Percentiles rank a stretch among this genome's conserved stretches.
phyloP scores from a whole-genome alignment of 2,329 filamentous ascomycete species.

The Arthroderma uncinatum region DNA sequence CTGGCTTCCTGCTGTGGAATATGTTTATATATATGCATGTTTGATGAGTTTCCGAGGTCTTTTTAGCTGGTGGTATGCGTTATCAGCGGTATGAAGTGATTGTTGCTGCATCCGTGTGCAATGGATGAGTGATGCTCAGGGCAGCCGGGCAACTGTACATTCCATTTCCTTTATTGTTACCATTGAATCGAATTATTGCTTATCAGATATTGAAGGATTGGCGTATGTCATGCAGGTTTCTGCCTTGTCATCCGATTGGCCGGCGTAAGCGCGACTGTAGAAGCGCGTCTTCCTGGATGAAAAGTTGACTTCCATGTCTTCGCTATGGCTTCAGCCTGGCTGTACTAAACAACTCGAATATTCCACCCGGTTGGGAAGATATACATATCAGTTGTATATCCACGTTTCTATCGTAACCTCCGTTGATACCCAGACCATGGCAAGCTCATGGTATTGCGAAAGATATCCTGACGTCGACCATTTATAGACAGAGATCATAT shows the following conservation, averaged over 20 bases:
- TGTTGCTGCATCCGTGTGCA: too few relatives aligned
- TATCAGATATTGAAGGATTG: too few relatives aligned
- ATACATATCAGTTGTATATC: too few relatives aligned
- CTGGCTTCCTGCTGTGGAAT: not conserved
- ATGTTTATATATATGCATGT: not conserved
- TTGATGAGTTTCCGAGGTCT: not conserved
- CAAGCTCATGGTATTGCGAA: too few relatives aligned
- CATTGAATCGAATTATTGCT: not conserved
- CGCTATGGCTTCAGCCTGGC: not conserved
- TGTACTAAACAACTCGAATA: not conserved
- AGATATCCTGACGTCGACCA: too few relatives aligned
- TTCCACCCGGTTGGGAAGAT: too few relatives aligned
- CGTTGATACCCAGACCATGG: too few relatives aligned
- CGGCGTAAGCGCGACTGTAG: not conserved
- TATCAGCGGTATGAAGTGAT: not conserved
- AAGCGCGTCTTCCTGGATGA: not conserved
- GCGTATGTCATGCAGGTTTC: too few relatives aligned
- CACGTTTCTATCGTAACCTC: too few relatives aligned
- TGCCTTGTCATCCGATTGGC: not conserved
- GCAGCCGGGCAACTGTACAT: not conserved
- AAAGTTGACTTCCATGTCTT: not conserved
- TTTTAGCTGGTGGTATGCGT: not conserved
- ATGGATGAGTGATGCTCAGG: too few relatives aligned
- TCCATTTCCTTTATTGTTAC: not conserved
- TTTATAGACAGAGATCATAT: too few relatives aligned